Percentiles rank a stretch among this genome's conserved stretches.
phyloP scores from a whole-genome alignment of 78 protist species.

The Chrysochromulina tobinii region DNA sequence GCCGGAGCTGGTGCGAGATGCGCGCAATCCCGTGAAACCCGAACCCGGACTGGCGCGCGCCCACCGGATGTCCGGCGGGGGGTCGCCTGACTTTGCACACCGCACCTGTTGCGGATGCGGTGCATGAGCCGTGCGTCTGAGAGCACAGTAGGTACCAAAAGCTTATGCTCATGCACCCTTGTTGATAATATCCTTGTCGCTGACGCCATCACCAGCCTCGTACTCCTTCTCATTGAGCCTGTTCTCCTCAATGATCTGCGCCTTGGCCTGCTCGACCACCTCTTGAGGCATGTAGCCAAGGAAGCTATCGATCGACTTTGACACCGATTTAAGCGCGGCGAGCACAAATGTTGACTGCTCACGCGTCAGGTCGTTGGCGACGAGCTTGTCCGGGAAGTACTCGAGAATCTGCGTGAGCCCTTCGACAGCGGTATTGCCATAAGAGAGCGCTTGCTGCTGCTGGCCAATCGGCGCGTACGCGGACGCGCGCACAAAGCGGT shows the following conservation, averaged over 20 bases:
- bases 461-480: background rate
- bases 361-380: background rate
- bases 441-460: background rate
- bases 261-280: background rate
- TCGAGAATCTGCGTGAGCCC: background rate
- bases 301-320: background rate
- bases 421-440: slow-evolving; percentile 2
- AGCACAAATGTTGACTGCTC: background rate
- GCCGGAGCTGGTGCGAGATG: too few relatives aligned
- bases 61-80: too few relatives aligned
- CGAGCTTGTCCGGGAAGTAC: background rate
- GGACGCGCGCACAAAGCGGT: background rate
- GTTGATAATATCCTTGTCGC: too few relatives aligned
- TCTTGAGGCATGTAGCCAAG: background rate
- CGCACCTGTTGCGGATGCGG: too few relatives aligned
- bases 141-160: too few relatives aligned
- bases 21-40: too few relatives aligned
- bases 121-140: too few relatives aligned
- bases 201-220: background rate
- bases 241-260: background rate
- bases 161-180: too few relatives aligned
- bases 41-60: too few relatives aligned
- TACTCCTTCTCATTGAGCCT: background rate
- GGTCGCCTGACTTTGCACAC: too few relatives aligned
- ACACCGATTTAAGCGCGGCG: background rate